phyloP scores from a whole-genome alignment of 2,329 filamentous ascomycete genomes.

The Balansia obtecta region DNA sequence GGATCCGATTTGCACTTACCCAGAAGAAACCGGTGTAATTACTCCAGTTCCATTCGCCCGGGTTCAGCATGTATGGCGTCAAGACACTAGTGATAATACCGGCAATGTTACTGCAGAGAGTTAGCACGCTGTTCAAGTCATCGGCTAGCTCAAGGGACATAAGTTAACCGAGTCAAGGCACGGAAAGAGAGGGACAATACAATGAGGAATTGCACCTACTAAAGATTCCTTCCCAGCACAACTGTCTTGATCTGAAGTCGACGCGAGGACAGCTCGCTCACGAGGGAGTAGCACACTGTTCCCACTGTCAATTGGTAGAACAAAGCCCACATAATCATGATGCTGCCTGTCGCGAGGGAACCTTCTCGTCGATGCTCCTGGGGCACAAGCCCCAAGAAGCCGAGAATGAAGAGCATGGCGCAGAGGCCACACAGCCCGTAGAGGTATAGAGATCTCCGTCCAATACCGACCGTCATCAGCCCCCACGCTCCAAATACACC shows the following conservation, averaged over 20 bases:
- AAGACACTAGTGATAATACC: conserved; percentile 71
- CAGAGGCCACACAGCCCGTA: conserved; percentile 63
- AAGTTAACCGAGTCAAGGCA: neutral
- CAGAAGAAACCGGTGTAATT: conserved; percentile 86
- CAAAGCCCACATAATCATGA: conserved; percentile 75
- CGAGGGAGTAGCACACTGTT: conserved; percentile 80
- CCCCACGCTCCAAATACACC: conserved; percentile 75
- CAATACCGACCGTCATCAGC: conserved; percentile 62
- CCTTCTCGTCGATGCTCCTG: conserved; percentile 42
- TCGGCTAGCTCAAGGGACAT: neutral
- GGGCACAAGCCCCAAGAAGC: conserved; percentile 68
- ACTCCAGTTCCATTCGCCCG: conserved; percentile 73
- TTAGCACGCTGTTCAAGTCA: neutral
- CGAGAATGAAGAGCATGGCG: conserved; percentile 68
- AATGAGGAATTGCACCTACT: conserved; percentile 30
- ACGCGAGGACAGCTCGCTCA: conserved; percentile 71
- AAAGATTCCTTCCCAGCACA: conserved; percentile 69
- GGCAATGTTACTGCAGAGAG: conserved; percentile 52
- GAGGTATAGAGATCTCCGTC: conserved; percentile 64
- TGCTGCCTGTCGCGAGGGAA: conserved; percentile 66
- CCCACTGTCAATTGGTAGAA: conserved; percentile 81
- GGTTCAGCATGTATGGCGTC: conserved; percentile 90
- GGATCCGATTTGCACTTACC: conserved; percentile 26
- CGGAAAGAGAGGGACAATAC: neutral
- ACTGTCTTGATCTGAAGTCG: conserved; percentile 86